Evolutionary conservation across 495 filamentous ascomycete genomes (phyloP).

Genomic region (Parathielavia hyrcaniae): DNA sequence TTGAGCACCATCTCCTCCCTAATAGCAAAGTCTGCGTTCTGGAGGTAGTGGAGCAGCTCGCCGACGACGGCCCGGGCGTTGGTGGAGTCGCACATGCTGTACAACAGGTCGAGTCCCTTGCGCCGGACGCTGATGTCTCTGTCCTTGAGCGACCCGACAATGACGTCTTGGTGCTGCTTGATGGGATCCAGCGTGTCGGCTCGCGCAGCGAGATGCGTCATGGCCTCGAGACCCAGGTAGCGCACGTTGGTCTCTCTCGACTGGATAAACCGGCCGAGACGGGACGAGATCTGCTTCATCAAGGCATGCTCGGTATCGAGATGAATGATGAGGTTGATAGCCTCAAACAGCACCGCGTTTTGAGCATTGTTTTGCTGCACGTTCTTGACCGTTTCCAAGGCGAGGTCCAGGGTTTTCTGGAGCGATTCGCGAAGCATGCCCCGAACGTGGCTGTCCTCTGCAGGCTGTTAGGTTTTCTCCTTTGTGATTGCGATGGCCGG

Average conservation of each 20-base stretch:
- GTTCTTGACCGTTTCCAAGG: slow-evolving; percentile 92
- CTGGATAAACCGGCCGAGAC: slow-evolving; percentile 92
- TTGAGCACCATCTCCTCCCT: slow-evolving; percentile 99
- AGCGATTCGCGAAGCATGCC: slow-evolving; percentile 88
- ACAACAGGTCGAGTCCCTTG: slow-evolving; percentile 91
- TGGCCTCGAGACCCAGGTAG: slow-evolving; percentile 92
- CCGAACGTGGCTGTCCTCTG: slow-evolving; percentile 87
- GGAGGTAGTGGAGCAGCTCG: slow-evolving; percentile 89
- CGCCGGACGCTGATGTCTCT: slow-evolving; percentile 94
- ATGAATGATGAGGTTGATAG: slow-evolving; percentile 97
- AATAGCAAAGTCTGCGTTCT: slow-evolving; percentile 94
- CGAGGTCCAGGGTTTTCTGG: slow-evolving; percentile 80
- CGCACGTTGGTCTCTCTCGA: slow-evolving; percentile 97
- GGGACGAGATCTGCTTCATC: slow-evolving; percentile 94
- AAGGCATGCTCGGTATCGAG: slow-evolving; percentile 93
- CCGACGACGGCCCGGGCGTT: slow-evolving; percentile 90
- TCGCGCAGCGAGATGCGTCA: slow-evolving; percentile 95
- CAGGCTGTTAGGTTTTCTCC: slow-evolving; percentile 17
- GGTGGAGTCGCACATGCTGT: slow-evolving; percentile 97
- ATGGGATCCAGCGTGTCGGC: slow-evolving; percentile 95
- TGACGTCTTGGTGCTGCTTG: slow-evolving; percentile 95
- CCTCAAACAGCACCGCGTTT: slow-evolving; percentile 96
- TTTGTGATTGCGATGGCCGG: not conserved
- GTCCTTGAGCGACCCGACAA: slow-evolving; percentile 88
- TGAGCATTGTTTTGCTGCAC: slow-evolving; percentile 99